A percentile compares a stretch with the other conserved stretches of the same genome.
Conservation (phyloP, 2,329 filamentous ascomycete genomes). For the Aspergillus awamori region DNA sequence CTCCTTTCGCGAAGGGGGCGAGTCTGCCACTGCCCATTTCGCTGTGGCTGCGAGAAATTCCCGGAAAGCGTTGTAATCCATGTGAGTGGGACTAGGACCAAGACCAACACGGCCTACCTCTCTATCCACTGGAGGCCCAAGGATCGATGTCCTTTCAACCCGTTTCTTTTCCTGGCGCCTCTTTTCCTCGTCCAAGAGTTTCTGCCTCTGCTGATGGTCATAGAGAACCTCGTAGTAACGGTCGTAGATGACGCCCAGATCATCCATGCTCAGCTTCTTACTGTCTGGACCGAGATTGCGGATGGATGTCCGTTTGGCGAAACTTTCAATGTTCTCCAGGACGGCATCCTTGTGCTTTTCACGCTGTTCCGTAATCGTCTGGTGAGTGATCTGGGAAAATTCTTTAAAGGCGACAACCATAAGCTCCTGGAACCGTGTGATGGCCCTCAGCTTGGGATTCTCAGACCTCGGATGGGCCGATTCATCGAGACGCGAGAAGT, state of each 20-base stretch:
- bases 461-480: conserved; percentile 94
- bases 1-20: conserved; percentile 63
- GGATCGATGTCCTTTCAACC: conserved; percentile 43
- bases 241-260: conserved; percentile 89
- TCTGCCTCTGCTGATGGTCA: conserved; percentile 82
- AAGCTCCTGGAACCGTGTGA: conserved; percentile 94
- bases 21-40: conserved; percentile 91
- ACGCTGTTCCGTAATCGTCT: conserved; percentile 84
- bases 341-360: conserved; percentile 93
- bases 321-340: conserved; percentile 93
- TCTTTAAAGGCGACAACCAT: conserved; percentile 99
- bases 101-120: conserved; percentile 87
- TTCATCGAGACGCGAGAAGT: conserved; percentile 90
- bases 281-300: conserved; percentile 94
- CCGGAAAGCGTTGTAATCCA: conserved; percentile 96
- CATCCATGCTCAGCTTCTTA: conserved; percentile 82
- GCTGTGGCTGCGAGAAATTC: conserved; percentile 89
- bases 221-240: conserved; percentile 91
- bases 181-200: conserved; percentile 74
- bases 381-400: conserved; percentile 92
- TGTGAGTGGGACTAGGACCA: conserved; percentile 84
- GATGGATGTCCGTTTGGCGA: conserved; percentile 95
- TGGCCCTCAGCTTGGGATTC: conserved; percentile 88
- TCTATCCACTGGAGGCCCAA: conserved; percentile 57
- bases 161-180: conserved; percentile 66